Base-by-base conservation (phyloP, 805 yeast genomes). In the Maudiozyma bulderi region DNA sequence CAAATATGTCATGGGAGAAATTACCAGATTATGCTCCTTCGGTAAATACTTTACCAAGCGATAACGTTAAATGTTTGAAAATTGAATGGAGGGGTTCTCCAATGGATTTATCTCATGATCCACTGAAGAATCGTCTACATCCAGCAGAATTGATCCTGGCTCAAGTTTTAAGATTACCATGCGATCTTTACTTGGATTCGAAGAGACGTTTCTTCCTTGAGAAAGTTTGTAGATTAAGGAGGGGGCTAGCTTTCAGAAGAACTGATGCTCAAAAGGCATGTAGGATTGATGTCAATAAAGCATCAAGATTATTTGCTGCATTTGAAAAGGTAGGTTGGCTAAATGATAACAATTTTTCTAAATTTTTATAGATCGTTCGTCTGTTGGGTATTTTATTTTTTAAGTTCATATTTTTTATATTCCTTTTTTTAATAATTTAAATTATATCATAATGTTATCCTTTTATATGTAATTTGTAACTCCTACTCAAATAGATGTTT, bases 11-110 rank as follows among this genome's bases (percentile, higher is more conserved):
- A 49, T 86, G 84, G 73, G 84, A 81, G 61, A 68, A 78, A 9
- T 68, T 89, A 45, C 87, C 86, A 30, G 95, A 89, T 67, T 88
- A 74, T 65, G 78, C 86, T 13, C 96, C 96, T 3, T 72, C 82
- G 14, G 55, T 77, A 6, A 58, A 71, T 5, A 73, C 84, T 1
- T 72, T 89, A 56, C 95, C 95, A 4, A 42, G 39, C 5, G 78
- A 72, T 54, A 81, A 80, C 58, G 70, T 76, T 50, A 81, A 82
- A 69, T 80, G 86, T 56, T 73, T 89, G 56, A 83, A 83, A 62
- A 85, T 93, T 40, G 97, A 91, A 65, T 90, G 98, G 98, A 90
- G 90, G 69, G 98, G 97, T 9, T 95, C 88, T 57, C 93, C 96
- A 39, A 89, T 90, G 96, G 93, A 86, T 65, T 74, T 90, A 48